Conservation (phyloP, 2,329 filamentous ascomycete genomes). For the Cadophora gregata region DNA sequence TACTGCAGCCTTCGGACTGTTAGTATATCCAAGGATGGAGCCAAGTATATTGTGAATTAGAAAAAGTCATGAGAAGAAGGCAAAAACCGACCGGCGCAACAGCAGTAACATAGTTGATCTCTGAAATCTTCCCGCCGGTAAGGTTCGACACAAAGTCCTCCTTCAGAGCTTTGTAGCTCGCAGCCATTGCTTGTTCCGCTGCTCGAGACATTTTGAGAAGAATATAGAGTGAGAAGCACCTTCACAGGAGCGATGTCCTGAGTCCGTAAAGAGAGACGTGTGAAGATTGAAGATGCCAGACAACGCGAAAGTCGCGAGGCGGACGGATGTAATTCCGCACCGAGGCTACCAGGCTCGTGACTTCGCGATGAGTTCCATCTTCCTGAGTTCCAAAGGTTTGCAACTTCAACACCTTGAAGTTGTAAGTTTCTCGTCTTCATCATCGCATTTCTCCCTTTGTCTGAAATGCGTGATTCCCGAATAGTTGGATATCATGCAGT, state of each 20-base stretch:
- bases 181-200: conserved; percentile 47
- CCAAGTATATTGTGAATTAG: background rate
- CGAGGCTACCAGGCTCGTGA: background rate
- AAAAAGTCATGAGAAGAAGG: background rate
- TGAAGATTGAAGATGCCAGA: conserved; percentile 35
- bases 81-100: conserved; percentile 76
- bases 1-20: conserved; percentile 68
- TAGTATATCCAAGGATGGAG: conserved; percentile 10
- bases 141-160: conserved; percentile 95
- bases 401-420: no score
- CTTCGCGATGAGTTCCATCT: background rate
- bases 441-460: no score
- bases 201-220: conserved; percentile 38
- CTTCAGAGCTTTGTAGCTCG: conserved; percentile 87
- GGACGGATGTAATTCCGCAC: background rate
- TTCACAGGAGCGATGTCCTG: conserved; percentile 21
- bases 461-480: background rate
- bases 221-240: background rate
- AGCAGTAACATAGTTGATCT: conserved; percentile 86
- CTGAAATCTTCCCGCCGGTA: conserved; percentile 78
- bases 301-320: conserved; percentile 17
- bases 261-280: background rate
- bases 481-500: no score
- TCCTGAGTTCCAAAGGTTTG: background rate
- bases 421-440: no score